Conservation (phyloP, 176 grass and related monocot species). For the Oryza meyeriana region DNA sequence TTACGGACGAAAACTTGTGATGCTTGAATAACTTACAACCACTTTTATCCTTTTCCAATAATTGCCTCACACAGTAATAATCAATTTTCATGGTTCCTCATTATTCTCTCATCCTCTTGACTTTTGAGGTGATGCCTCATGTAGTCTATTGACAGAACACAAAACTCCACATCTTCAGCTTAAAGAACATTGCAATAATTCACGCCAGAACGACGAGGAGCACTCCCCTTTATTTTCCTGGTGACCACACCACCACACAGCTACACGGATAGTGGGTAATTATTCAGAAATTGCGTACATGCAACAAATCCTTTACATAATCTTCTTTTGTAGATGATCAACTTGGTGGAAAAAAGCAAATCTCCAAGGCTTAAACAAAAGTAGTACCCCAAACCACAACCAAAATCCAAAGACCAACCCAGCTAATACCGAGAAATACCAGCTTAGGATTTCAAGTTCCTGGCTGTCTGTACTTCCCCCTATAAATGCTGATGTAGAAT, state of each 20-base stretch:
- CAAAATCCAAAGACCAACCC: slow-evolving; percentile 10
- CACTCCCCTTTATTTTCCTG: too few species aligned
- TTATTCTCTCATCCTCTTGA: too few species aligned
- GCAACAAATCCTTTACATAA: background rate
- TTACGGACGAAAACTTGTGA: background rate
- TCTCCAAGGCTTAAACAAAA: slow-evolving; percentile 1
- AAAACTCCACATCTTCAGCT: too few species aligned
- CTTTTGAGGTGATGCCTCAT: too few species aligned
- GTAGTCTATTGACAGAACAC: too few species aligned
- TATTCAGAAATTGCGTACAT: too few species aligned
- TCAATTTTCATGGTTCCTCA: too few species aligned
- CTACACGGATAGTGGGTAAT: too few species aligned
- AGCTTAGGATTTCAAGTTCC: background rate
- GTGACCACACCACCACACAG: too few species aligned
- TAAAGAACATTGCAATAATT: too few species aligned
- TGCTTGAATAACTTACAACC: background rate
- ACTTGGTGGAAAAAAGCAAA: background rate
- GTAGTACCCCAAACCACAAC: background rate
- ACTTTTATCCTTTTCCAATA: background rate
- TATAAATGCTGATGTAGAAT: background rate
- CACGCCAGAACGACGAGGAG: too few species aligned
- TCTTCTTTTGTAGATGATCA: background rate
- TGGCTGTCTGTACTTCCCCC: background rate
- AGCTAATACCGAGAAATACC: background rate
- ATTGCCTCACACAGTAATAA: too few species aligned